A percentile compares a stretch with the other conserved stretches of the same genome.
Conservation (phyloP, 2,329 filamentous ascomycete species). For the Aotearoamyces nothofagi region DNA sequence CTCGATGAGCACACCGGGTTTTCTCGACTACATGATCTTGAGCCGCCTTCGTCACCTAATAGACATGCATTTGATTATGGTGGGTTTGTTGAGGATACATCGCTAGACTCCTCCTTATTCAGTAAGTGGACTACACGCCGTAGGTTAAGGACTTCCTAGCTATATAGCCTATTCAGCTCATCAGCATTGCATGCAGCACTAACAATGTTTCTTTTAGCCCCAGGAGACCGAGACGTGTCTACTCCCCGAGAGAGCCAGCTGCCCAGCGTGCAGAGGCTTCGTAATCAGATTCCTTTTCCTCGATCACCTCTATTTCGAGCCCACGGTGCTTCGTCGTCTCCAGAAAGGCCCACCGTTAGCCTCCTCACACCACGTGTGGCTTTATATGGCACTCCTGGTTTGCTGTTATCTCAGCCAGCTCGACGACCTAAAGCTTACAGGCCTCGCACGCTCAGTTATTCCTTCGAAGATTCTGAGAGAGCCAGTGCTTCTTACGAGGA, state of each 20-base stretch:
- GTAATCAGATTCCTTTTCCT: constrained; percentile 10
- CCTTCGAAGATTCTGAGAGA: constrained; percentile 18
- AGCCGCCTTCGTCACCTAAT: constrained; percentile 5
- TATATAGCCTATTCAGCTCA: neutral
- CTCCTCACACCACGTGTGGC: constrained; percentile 13
- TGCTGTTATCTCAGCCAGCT: constrained; percentile 18
- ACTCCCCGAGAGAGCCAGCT: constrained; percentile 11
- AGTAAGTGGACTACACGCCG: constrained; percentile 1
- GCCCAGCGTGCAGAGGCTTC: constrained; percentile 5
- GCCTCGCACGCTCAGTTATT: constrained; percentile 21
- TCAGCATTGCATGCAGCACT: neutral
- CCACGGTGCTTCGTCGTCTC: constrained; percentile 18
- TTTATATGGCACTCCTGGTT: constrained; percentile 13
- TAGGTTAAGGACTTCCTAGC: neutral
- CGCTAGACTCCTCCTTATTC: constrained; percentile 6
- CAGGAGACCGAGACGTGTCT: constrained; percentile 15
- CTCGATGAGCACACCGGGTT: neutral
- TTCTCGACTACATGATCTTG: neutral
- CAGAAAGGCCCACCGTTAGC: constrained; percentile 10
- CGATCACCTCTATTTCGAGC: constrained; percentile 19
- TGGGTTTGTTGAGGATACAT: constrained; percentile 13
- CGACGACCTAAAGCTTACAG: constrained; percentile 15
- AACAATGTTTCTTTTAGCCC: constrained; percentile 7
- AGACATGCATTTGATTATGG: constrained; percentile 17
- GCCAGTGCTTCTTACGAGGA: constrained; percentile 17